phyloP scores from a whole-genome alignment of 371 early-diverging fungal species.

The Mortierella polycephala region DNA sequence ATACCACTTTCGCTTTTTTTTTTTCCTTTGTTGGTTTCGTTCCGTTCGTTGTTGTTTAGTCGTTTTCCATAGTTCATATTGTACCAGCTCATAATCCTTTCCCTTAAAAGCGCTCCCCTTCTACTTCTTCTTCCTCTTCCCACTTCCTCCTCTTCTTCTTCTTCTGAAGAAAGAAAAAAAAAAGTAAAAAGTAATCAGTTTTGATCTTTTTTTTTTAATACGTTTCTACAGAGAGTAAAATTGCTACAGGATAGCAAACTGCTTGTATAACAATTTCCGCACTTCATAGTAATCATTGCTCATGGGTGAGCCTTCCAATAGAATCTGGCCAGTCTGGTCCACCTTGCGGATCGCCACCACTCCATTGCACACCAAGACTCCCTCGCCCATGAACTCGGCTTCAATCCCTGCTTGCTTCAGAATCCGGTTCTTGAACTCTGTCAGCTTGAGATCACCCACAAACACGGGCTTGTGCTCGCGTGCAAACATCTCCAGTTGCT shows the following conservation, averaged over 20 bases:
- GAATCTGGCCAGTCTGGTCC: slow-evolving; percentile 42
- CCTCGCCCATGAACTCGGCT: slow-evolving; percentile 86
- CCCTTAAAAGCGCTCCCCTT: not conserved
- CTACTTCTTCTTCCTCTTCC: not conserved
- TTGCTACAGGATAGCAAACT: slow-evolving; percentile 65
- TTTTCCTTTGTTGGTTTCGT: not conserved
- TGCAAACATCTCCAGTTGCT: slow-evolving; percentile 34
- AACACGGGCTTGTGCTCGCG: slow-evolving; percentile 76
- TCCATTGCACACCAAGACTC: slow-evolving; percentile 87
- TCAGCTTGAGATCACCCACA: slow-evolving; percentile 88
- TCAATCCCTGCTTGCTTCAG: slow-evolving; percentile 79
- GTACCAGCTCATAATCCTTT: too few species aligned
- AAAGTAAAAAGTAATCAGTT: not conserved
- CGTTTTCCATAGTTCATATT: too few species aligned
- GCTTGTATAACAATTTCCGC: slow-evolving; percentile 62
- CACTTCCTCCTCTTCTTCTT: not conserved
- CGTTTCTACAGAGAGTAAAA: slow-evolving; percentile 26
- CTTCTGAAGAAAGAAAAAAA: not conserved
- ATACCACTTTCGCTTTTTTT: not conserved
- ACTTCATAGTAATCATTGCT: slow-evolving; percentile 55
- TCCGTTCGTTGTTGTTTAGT: not conserved
- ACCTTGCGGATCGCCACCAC: slow-evolving; percentile 80
- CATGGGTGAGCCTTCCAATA: slow-evolving; percentile 50
- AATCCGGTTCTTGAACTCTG: slow-evolving; percentile 76
- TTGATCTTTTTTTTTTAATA: not conserved